Evolutionary conservation across 768 basidiomycete genomes (phyloP).

Genomic region (Gloeopeniophorella convolvens): DNA sequence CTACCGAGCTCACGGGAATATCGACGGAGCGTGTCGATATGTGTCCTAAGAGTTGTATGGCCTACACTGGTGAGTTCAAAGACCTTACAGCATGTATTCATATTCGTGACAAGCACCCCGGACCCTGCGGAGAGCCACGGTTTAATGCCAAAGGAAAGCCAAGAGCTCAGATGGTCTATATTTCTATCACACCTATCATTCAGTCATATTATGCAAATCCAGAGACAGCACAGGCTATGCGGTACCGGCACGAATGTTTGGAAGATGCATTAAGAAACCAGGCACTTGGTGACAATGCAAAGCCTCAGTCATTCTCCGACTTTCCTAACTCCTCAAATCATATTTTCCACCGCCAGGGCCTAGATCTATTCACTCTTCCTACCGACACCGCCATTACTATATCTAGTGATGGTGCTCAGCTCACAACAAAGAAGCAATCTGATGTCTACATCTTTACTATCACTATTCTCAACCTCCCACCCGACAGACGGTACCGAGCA

Average conservation of each 20-base stretch:
- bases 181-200: background rate
- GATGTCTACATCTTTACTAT: conserved; percentile 26
- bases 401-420: conserved; percentile 27
- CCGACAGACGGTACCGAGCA: background rate
- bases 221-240: background rate
- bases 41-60: conserved; percentile 2
- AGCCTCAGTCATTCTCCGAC: background rate
- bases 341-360: background rate
- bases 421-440: conserved; percentile 31
- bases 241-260: background rate
- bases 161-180: background rate
- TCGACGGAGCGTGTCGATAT: background rate
- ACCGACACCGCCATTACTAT: conserved; percentile 25
- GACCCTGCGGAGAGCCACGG: background rate
- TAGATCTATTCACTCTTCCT: background rate
- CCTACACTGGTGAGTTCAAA: background rate
- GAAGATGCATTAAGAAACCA: background rate
- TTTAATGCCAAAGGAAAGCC: background rate
- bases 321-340: background rate
- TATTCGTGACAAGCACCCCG: background rate
- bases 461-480: conserved; percentile 21
- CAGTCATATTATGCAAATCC: background rate
- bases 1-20: background rate
- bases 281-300: background rate
- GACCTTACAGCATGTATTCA: background rate